Conservation (phyloP, 371 early-diverging fungal species). For the Apophysomyces sp. region DNA sequence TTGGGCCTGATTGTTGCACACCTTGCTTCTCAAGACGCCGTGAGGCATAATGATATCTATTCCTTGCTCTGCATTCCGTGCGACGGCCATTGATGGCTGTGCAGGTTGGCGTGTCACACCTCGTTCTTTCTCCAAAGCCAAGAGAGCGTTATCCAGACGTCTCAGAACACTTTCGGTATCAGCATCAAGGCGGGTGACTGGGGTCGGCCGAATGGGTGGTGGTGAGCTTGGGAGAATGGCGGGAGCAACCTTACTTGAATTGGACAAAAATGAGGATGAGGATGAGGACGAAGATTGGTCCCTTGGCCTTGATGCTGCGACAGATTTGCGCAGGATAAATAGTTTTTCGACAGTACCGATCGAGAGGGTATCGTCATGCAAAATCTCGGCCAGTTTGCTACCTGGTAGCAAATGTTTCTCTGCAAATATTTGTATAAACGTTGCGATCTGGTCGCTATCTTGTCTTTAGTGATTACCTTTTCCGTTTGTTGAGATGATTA, state of each 20-base stretch:
- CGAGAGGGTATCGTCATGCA: conserved; percentile 21
- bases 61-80: conserved; percentile 24
- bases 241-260: conserved; percentile 16
- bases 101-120: neutral
- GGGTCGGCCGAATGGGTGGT: conserved; percentile 3
- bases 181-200: conserved; percentile 3
- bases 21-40: conserved; percentile 29
- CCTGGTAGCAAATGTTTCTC: conserved; percentile 13
- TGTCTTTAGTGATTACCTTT: conserved; percentile 4
- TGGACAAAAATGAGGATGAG: conserved; percentile 3
- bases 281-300: conserved; percentile 6
- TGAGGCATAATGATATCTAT: conserved; percentile 35
- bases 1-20: conserved; percentile 24
- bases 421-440: neutral
- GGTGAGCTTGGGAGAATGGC: conserved; percentile 3
- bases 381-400: conserved; percentile 16
- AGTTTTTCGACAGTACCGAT: conserved; percentile 32
- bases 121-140: neutral
- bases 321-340: conserved; percentile 28
- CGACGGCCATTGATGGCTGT: conserved; percentile 11
- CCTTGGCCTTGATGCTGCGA: neutral
- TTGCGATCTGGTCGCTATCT: too few species aligned
- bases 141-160: conserved; percentile 11
- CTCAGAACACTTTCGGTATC: conserved; percentile 10
- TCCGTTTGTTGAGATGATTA: conserved; percentile 16